Conservation (phyloP, 1,284 basidiomycete genomes). For the Ustilago bromivora region DNA sequence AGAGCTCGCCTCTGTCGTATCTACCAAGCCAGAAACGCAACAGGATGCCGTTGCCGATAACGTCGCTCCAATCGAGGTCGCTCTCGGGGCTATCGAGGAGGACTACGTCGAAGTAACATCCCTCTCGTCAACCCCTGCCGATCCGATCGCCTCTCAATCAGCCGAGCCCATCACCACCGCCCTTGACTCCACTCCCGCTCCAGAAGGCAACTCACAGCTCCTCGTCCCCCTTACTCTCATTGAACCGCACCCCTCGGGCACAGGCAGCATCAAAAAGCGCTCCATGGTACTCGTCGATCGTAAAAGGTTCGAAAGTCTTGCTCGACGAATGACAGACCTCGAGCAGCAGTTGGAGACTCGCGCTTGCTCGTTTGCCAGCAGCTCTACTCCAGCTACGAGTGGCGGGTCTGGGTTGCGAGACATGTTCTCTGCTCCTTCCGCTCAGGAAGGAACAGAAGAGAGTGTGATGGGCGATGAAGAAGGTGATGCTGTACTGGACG, state of each 20-base stretch:
- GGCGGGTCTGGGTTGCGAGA: constrained; percentile 7
- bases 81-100: not conserved
- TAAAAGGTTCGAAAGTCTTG: constrained; percentile 56
- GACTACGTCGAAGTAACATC: not conserved
- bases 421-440: constrained; percentile 18
- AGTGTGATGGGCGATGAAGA: not conserved
- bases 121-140: not conserved
- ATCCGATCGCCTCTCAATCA: not conserved
- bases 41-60: not conserved
- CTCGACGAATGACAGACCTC: constrained; percentile 53
- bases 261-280: constrained; percentile 57
- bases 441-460: not conserved
- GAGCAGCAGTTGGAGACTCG: constrained; percentile 39
- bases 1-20: not conserved
- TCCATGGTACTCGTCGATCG: constrained; percentile 64
- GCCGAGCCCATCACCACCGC: too few species aligned
- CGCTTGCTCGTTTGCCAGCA: not conserved
- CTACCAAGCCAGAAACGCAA: not conserved
- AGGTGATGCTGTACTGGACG: constrained; percentile 19
- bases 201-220: constrained; percentile 19
- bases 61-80: not conserved
- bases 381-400: not conserved
- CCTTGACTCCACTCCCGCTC: not conserved
- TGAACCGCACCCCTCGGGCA: constrained; percentile 55
- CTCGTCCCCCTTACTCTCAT: constrained; percentile 53